Base-by-base conservation (phyloP, 169 alveolate genomes). In the Plasmodium gaboni region DNA sequence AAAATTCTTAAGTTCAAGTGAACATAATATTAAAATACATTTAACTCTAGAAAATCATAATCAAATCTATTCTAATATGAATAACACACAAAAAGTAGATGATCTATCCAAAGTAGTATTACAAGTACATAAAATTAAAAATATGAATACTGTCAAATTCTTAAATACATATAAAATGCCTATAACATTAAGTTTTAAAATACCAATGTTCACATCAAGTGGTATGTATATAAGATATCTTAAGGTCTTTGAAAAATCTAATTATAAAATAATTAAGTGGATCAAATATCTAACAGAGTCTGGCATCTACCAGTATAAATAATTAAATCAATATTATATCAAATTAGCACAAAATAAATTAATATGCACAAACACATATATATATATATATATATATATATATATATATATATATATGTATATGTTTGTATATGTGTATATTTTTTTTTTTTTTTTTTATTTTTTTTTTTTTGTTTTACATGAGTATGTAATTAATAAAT, bases 191-290 rank as follows among this genome's bases (percentile, higher is more conserved):
- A 67, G 87, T 17, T 93, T 91, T 78, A 94, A 93, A 88, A 91
- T 87, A 15, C 95, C 96, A 26, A 88, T 88, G 94, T 93, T 60
- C 26, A 90, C 91, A 1, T 85, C 91, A 13, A 85, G 87, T 48
- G 86, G 87, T 51, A 60, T 85, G 85, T 73, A 68, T 61, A 73
- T 85, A 44, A 48, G 60, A 68, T 85, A 85, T 51, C 51, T 85
- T 12, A 85, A 85, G 50, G 89, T 76, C 44, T 76, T 64, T 38
- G 89, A 76, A 76, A 76, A 76, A 44, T 76, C 89, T 1, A 76
- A 76, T 64, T 76, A 76, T 64, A 76, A 76, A 63, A 76, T 76
- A 48, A 76, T 76, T 51, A 76, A 76, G 67, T 76, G 89, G 89
- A 76, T 76, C 32, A 76, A 76, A 42, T 76, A 76, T 22, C 48